Evolutionary conservation across 2,329 filamentous ascomycete genomes (phyloP), one percentile per base, ranked within the genome.

Genomic region (Ascochyta lentis): DNA sequence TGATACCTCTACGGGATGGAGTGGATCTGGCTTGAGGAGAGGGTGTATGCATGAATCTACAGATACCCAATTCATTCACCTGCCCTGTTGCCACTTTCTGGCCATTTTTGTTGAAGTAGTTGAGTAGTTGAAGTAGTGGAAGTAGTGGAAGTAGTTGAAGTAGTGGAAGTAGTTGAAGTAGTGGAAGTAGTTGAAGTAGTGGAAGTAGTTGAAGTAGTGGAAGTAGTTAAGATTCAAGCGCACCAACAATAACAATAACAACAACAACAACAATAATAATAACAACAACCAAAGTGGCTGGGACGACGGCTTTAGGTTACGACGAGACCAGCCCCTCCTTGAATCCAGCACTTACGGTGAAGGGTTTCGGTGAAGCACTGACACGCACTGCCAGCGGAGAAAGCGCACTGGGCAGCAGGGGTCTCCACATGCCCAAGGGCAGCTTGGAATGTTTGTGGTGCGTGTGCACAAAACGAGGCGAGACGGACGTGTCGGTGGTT

Each of bases 1-100:
- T 59, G 60, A 60, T 60, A 59, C 55, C 55, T 59, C 37, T 55
- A 58, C 33, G 50, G 50, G 50, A 49, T 58, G 50, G 49, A 46
- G 47, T 45, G 52, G 27, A n/a, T 3, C 23, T 33, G 37, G 6
- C 23, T 27, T 27, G 24, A 46, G 46, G 41, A 38, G 45, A 41
- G 39, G 45, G 42, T 51, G 19, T 44, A 45, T 47, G 50, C 45
- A 49, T 29, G 34, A 40, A 44, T 46, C 34, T 48, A 48, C 40
- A 53, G 49, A 58, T 58, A 56, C 53, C 53, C 53, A 42, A 50
- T 56, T 40, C 24, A 50, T 43, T 35, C 23, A 41, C 42, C 33
- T 46, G 23, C 40, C 51, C 39, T 44, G 44, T 38, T 24, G 23
- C 26, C 22, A 19, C 6, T 15, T 10, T 27, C 3, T 6, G 26